Percentiles rank a stretch among this genome's conserved stretches.
Evolutionary conservation across 2,329 filamentous ascomycete species (phyloP).

Genomic region (Penicillium sp.): DNA sequence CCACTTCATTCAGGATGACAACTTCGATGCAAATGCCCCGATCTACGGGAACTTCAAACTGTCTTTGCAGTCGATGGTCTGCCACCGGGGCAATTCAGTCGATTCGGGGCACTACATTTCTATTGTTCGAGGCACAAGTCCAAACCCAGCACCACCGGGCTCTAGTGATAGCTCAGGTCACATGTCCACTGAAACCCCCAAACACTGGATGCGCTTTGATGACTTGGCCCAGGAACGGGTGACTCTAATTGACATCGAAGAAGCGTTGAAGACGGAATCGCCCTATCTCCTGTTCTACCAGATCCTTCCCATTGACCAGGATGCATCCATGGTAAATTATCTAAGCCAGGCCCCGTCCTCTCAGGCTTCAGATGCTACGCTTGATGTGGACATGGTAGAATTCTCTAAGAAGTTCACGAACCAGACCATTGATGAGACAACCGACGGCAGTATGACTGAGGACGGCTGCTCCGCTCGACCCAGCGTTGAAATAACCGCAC

Average conservation of each 20-base stretch:
- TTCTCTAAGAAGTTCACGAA: constrained; percentile 19
- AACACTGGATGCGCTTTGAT: constrained; percentile 89
- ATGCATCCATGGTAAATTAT: constrained; percentile 42
- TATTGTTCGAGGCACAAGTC: constrained; percentile 72
- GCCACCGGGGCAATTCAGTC: constrained; percentile 81
- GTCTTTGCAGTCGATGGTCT: constrained; percentile 86
- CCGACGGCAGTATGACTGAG: constrained; percentile 21
- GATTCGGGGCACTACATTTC: constrained; percentile 91
- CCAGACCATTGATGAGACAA: constrained; percentile 13
- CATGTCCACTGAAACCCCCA: constrained; percentile 61
- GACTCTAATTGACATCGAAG: constrained; percentile 71
- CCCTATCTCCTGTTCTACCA: constrained; percentile 96
- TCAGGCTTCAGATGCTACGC: constrained; percentile 25
- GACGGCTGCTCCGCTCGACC: constrained; percentile 31
- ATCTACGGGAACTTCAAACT: constrained; percentile 90
- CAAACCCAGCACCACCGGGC: constrained; percentile 27
- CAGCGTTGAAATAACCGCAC: constrained; percentile 39
- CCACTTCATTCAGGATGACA: constrained; percentile 83
- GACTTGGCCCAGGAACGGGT: constrained; percentile 77
- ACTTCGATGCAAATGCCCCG: constrained; percentile 64
- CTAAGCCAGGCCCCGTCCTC: constrained; percentile 36
- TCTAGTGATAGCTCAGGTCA: constrained; percentile 24
- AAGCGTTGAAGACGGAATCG: constrained; percentile 79
- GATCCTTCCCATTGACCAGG: constrained; percentile 80
- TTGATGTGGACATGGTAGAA: constrained; percentile 21